phyloP scores from a whole-genome alignment of 2,329 filamentous ascomycete genomes.

The Botrytis elliptica region DNA sequence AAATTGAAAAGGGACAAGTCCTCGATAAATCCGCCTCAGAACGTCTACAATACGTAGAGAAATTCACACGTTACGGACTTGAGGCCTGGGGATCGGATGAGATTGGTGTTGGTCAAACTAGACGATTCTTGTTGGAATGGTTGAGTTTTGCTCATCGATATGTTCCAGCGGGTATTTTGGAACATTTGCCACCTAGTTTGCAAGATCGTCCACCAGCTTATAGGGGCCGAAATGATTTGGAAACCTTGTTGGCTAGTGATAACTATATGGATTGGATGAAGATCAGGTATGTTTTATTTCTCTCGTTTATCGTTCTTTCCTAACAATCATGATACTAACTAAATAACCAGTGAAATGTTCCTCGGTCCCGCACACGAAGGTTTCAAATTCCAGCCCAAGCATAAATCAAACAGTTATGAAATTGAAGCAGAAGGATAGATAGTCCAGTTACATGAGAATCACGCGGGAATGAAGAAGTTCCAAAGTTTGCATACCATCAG shows the following conservation, averaged over 20 bases:
- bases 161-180: slow-evolving; percentile 83
- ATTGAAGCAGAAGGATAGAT: slow-evolving; percentile 71
- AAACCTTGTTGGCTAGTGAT: slow-evolving; percentile 85
- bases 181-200: slow-evolving; percentile 81
- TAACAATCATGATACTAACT: neutral
- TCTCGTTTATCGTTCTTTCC: neutral
- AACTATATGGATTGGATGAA: slow-evolving; percentile 99
- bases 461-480: too few relatives aligned
- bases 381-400: slow-evolving; percentile 95
- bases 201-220: slow-evolving; percentile 88
- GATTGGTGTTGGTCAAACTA: slow-evolving; percentile 84
- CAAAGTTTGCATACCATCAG: neutral
- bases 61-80: slow-evolving; percentile 85
- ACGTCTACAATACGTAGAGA: slow-evolving; percentile 80
- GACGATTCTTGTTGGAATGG: slow-evolving; percentile 93
- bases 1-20: slow-evolving; percentile 88
- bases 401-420: slow-evolving; percentile 91
- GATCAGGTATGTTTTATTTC: slow-evolving; percentile 68
- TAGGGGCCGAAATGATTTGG: slow-evolving; percentile 80
- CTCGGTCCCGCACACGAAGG: slow-evolving; percentile 84
- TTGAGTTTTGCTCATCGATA: slow-evolving; percentile 92
- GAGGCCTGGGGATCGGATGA: slow-evolving; percentile 97
- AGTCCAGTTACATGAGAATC: neutral
- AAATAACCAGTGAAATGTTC: slow-evolving; percentile 80
- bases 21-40: slow-evolving; percentile 91